Base-by-base conservation (phyloP, 2,329 filamentous ascomycete genomes). In the Sclerotinia nivalis region DNA sequence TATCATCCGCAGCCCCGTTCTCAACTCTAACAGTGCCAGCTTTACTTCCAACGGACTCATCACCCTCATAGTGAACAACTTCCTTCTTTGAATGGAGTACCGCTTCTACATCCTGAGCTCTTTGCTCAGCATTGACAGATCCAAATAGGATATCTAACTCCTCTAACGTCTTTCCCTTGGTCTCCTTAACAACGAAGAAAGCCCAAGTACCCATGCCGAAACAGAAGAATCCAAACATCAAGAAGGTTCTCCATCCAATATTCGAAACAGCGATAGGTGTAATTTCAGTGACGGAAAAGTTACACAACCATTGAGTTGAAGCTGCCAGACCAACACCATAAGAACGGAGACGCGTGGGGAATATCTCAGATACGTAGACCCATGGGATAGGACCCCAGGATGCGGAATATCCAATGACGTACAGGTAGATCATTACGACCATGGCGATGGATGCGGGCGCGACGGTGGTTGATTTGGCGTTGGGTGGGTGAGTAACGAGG, bases 291-390 rank as follows among this genome's bases (percentile, higher is more conserved):
- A 85, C 84, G 40, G 82, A 78, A 76, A 85, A 86, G 76, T 85
- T 92, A 80, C 92, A 91, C 2, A 92, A 80, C 89, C 89, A 91
- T 76, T 92, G 88, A 0, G 87, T 90, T 1, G 87, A 88, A 0
- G 89, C 89, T 0, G 84, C 89, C 59, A 91, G 82, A 5, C 88
- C 84, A 40, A 92, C 89, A 74, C 72, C 90, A 82, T 47, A 91
- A 81, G 62, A 81, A 79, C 76, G 75, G 2, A 77, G 73, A 80
- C 84, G 79, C 0, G 81, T 83, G 0, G 85, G 84, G 76, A 87
- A 87, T 70, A 87, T 85, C 71, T 84, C 81, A 1, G 81, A 80
- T 71, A 83, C 80, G 74, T 85, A 86, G 1, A 85, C 79, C 84
- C 84, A 87, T 22, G 83, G 82, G 3, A 86, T 79, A 0, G 84